Conservation (phyloP, 257 asterid species). For the Solanum arcanum region DNA sequence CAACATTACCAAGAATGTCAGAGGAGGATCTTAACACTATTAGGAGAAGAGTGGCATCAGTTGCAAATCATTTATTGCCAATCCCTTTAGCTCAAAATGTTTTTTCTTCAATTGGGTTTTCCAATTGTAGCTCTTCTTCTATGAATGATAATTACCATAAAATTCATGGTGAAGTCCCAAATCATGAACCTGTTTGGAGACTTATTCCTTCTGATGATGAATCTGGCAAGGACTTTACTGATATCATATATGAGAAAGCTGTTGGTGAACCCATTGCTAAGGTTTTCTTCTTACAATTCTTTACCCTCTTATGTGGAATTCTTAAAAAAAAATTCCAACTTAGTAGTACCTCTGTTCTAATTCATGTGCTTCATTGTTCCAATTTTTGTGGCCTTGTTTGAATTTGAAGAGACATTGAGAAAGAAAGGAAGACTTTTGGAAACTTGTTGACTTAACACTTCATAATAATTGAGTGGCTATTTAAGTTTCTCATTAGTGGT, state of each 20-base stretch:
- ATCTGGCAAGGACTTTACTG: conserved; percentile 57
- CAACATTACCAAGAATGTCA: conserved; percentile 10
- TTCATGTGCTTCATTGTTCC: background rate
- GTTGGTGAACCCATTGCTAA: conserved; percentile 89
- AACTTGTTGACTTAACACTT: background rate
- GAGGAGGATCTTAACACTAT: conserved; percentile 20
- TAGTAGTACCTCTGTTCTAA: no score
- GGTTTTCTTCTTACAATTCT: conserved; percentile 15
- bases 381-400: background rate
- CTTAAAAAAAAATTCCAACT: no score
- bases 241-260: conserved; percentile 78
- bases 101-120: conserved; percentile 7
- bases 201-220: conserved; percentile 48
- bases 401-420: background rate
- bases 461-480: background rate
- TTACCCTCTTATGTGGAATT: background rate
- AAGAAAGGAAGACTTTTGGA: background rate
- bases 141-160: conserved; percentile 60
- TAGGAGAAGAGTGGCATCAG: conserved; percentile 45
- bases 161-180: conserved; percentile 69
- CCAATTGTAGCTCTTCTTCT: conserved; percentile 42
- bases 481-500: background rate
- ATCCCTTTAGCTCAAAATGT: conserved; percentile 7
- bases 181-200: conserved; percentile 56
- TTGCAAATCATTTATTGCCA: conserved; percentile 58